phyloP scores from a whole-genome alignment of 306 rosid genomes.

The Vicia villosa region DNA sequence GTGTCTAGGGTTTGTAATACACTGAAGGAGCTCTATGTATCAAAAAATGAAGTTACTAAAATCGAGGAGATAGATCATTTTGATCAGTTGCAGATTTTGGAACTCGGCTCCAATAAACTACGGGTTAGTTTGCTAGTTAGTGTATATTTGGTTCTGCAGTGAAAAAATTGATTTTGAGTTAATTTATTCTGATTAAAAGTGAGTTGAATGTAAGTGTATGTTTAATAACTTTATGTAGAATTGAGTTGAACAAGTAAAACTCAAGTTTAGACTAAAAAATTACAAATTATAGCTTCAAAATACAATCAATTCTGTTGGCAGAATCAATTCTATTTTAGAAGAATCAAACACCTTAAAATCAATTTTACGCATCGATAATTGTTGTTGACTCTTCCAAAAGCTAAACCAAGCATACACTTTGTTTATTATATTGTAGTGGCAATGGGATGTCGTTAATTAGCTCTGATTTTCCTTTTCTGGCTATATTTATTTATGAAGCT shows the following conservation, averaged over 20 bases:
- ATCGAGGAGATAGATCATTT: constrained; percentile 89
- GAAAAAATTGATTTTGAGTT: too few relatives aligned
- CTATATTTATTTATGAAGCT: constrained; percentile 1
- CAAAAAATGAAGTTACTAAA: constrained; percentile 75
- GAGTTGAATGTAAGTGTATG: too few relatives aligned
- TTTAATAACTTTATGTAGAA: background rate
- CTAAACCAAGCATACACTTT: background rate
- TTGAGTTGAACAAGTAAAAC: too few relatives aligned
- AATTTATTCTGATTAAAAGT: too few relatives aligned
- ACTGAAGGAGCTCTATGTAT: constrained; percentile 87
- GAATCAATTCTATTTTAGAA: too few relatives aligned
- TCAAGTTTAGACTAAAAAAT: too few relatives aligned
- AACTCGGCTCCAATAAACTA: constrained; percentile 86
- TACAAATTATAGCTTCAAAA: too few relatives aligned
- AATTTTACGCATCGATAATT: too few relatives aligned
- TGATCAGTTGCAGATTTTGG: constrained; percentile 70
- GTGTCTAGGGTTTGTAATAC: constrained; percentile 53
- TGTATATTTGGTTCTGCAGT: too few relatives aligned
- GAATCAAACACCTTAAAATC: too few relatives aligned
- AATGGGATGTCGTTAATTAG: background rate
- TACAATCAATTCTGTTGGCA: too few relatives aligned
- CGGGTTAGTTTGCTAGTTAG: constrained; percentile 69
- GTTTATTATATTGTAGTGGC: background rate
- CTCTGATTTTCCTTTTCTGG: background rate
- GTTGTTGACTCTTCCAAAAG: too few relatives aligned